These are phyloP conservation scores for Tetracladium setigerum DNA, from an alignment of 495 filamentous ascomycete genomes.

Conservation along the genomic window DNA sequence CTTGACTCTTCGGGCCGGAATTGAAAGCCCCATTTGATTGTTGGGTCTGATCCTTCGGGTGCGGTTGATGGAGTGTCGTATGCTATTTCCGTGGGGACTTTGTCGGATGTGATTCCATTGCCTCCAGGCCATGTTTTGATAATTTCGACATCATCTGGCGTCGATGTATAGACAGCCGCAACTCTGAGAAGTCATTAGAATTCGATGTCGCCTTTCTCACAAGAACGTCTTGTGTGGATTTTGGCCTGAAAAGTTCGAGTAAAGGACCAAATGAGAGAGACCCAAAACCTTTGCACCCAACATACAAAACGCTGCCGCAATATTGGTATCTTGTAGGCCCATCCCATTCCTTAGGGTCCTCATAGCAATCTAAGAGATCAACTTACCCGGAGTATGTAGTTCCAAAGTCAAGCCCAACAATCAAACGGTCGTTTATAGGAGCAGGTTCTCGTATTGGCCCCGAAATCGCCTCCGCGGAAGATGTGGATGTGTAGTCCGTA, in stretches of 20 bases:
- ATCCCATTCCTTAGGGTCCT: neutral
- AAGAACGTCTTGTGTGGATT: too few relatives aligned
- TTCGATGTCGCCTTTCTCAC: neutral
- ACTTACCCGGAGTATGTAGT: slow-evolving; percentile 64
- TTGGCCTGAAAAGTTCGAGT: neutral
- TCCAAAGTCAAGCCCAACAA: slow-evolving; percentile 62
- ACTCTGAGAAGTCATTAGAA: slow-evolving; percentile 39
- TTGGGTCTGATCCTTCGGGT: slow-evolving; percentile 25
- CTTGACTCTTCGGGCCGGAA: slow-evolving; percentile 67
- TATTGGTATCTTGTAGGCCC: neutral
- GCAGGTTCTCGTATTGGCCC: slow-evolving; percentile 42
- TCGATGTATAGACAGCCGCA: slow-evolving; percentile 66
- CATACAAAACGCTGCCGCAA: neutral
- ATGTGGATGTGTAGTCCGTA: slow-evolving; percentile 39
- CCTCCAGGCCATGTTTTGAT: slow-evolving; percentile 78
- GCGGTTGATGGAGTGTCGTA: slow-evolving; percentile 38
- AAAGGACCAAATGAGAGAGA: neutral
- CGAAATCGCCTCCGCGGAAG: slow-evolving; percentile 46
- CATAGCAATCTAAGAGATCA: neutral
- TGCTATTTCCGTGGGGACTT: slow-evolving; percentile 56
- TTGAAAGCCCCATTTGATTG: slow-evolving; percentile 68
- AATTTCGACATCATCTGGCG: slow-evolving; percentile 70
- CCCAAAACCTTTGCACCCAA: neutral
- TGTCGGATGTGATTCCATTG: slow-evolving; percentile 63
- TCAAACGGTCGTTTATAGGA: slow-evolving; percentile 43